A percentile compares a stretch with the other conserved stretches of the same genome.
These are phyloP conservation scores for Bathelium albidoporum DNA, from an alignment of 495 filamentous ascomycete species.

Conservation along the genomic window DNA sequence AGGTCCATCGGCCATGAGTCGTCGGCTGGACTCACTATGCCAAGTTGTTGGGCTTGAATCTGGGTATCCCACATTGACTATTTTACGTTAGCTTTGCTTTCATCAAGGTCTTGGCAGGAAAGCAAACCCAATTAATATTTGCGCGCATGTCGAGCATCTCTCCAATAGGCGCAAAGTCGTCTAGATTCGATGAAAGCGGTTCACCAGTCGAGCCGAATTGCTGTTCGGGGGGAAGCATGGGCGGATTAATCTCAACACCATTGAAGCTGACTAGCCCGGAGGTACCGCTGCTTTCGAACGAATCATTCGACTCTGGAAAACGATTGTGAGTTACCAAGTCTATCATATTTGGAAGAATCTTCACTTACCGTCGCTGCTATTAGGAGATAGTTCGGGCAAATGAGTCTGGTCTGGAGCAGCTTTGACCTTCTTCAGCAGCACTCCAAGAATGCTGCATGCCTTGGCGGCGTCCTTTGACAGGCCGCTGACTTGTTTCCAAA, in stretches of 20 bases:
- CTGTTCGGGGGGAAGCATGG: not conserved
- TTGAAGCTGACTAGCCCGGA: not conserved
- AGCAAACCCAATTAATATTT: conserved; percentile 1
- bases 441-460: not conserved
- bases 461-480: not conserved
- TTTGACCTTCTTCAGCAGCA: not conserved
- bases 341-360: not conserved
- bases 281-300: not conserved
- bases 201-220: not conserved
- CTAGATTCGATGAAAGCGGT: not conserved
- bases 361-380: not conserved
- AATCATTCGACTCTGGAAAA: not conserved
- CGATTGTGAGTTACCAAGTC: not conserved
- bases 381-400: not conserved
- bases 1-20: not conserved
- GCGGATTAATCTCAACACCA: not conserved
- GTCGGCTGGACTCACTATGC: not conserved
- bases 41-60: not conserved
- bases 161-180: not conserved
- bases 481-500: not conserved
- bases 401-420: not conserved
- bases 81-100: not conserved
- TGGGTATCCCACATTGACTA: not conserved
- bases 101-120: not conserved
- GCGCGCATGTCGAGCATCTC: not conserved